These are phyloP conservation scores for Lactifluus pinguis DNA, from an alignment of 768 basidiomycete species.

Conservation along the genomic window DNA sequence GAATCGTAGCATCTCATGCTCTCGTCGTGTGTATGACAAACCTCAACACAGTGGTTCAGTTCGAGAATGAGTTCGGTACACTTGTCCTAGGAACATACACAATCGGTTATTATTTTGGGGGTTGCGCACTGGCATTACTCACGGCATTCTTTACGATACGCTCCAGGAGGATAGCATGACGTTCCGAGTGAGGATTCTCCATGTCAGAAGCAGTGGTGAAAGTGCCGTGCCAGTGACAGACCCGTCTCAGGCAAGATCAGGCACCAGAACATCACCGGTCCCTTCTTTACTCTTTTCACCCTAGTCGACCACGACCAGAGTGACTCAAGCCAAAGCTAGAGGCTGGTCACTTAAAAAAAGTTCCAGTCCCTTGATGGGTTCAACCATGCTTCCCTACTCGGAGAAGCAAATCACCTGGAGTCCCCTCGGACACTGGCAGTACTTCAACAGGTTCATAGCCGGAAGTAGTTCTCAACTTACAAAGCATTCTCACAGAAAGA, in stretches of 20 bases:
- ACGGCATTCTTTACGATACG: constrained; percentile 88
- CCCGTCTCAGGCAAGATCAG: too few relatives aligned
- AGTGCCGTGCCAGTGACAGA: too few relatives aligned
- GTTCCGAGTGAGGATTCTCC: constrained; percentile 94
- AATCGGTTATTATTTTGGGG: not conserved
- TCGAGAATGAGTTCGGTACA: constrained; percentile 88
- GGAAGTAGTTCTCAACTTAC: constrained; percentile 69
- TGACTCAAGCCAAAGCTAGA: not conserved
- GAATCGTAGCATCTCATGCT: not conserved
- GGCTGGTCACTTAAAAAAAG: not conserved
- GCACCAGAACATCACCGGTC: not conserved
- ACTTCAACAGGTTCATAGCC: constrained; percentile 72
- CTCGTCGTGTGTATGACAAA: constrained; percentile 28
- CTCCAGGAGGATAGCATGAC: constrained; percentile 84
- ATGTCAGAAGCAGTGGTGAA: constrained; percentile 31
- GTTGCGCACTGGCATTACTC: not conserved
- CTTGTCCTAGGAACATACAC: constrained; percentile 51
- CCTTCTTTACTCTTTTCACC: not conserved
- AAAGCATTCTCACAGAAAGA: constrained; percentile 32
- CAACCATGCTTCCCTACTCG: constrained; percentile 17
- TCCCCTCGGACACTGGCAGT: constrained; percentile 51
- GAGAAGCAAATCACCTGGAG: constrained; percentile 71
- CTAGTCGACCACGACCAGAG: too few relatives aligned
- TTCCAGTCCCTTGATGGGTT: not conserved
- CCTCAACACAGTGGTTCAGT: constrained; percentile 82